Percentiles rank a stretch among this genome's conserved stretches.
Conservation (phyloP, 2,329 filamentous ascomycete genomes). For the Cytospora chrysosperma region DNA sequence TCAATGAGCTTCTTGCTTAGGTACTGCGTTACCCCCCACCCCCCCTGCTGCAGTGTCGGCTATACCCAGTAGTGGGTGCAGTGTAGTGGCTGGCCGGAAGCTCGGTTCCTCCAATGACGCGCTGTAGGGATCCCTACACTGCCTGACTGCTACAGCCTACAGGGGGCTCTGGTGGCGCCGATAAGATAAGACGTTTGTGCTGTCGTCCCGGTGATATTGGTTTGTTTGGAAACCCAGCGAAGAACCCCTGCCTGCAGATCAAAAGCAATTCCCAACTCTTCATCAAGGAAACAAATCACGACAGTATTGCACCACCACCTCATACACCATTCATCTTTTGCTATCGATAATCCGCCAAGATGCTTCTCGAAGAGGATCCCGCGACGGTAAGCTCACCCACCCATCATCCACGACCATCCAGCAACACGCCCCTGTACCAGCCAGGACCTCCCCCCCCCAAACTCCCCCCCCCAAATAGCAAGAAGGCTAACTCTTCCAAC, state of each 20-base stretch:
- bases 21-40: too few species aligned
- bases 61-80: too few species aligned
- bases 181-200: constrained; percentile 30
- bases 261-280: background rate
- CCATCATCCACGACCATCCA: background rate
- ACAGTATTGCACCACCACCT: background rate
- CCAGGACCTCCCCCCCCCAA: too few species aligned
- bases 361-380: constrained; percentile 94
- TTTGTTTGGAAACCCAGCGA: constrained; percentile 18
- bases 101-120: constrained; percentile 18
- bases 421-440: background rate
- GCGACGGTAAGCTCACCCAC: constrained; percentile 63
- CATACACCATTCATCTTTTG: background rate
- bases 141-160: too few species aligned
- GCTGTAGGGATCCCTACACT: background rate
- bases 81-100: background rate
- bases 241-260: constrained; percentile 22
- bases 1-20: constrained; percentile 2
- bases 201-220: constrained; percentile 28
- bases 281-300: background rate
- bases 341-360: constrained; percentile 47
- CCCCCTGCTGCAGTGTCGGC: background rate
- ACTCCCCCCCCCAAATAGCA: too few species aligned
- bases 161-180: background rate
- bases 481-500: background rate